These are phyloP conservation scores for Suhomyces kilbournensis DNA, from an alignment of 805 yeast species.

Conservation along the genomic window DNA sequence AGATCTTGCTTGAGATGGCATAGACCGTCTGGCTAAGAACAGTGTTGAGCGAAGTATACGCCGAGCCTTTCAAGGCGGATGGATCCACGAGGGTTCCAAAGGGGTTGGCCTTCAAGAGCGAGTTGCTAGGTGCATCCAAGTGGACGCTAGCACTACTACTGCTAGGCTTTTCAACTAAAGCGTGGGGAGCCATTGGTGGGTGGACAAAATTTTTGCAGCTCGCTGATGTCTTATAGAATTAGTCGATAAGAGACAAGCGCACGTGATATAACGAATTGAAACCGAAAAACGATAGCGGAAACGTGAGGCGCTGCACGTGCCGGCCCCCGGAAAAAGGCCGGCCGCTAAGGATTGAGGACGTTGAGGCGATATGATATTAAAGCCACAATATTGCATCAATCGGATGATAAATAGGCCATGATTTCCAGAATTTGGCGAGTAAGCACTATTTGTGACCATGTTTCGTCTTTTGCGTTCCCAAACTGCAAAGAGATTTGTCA, in stretches of 20 bases:
- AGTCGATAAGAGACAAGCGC: neutral
- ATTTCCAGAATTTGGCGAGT: neutral
- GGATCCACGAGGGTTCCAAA: constrained; percentile 65
- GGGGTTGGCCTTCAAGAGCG: constrained; percentile 32
- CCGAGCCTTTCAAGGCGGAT: constrained; percentile 43
- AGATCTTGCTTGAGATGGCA: constrained; percentile 50
- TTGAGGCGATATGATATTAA: neutral
- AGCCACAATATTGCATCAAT: neutral
- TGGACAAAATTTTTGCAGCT: neutral
- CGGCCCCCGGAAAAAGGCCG: neutral
- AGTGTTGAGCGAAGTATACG: constrained; percentile 54
- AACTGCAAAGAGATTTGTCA: neutral
- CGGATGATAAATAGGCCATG: neutral
- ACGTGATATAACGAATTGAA: constrained; percentile 1
- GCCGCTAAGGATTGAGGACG: neutral
- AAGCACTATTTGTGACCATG: neutral
- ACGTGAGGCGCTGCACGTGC: neutral
- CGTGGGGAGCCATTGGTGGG: constrained; percentile 7
- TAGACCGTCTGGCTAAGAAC: constrained; percentile 56
- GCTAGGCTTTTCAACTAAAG: constrained; percentile 1
- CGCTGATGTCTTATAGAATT: neutral
- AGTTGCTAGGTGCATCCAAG: neutral
- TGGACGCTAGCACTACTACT: neutral
- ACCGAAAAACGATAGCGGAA: neutral
- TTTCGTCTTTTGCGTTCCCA: neutral